These are phyloP conservation scores for Garcia nutans DNA, from an alignment of 345 rosid species.

Conservation along the genomic window DNA sequence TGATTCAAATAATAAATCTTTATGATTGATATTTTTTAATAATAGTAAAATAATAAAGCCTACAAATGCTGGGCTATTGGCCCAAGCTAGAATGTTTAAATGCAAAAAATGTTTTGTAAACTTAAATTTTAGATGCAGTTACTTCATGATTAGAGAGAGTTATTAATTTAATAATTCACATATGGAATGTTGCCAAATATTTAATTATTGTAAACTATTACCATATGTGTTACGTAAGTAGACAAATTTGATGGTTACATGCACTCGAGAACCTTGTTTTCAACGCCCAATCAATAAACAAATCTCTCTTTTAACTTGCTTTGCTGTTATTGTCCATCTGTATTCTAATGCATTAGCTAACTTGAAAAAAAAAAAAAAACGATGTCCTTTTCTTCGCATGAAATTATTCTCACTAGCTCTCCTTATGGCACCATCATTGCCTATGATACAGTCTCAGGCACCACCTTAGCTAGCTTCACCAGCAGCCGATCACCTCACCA, in stretches of 20 bases:
- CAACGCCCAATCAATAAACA: neutral
- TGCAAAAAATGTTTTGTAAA: too few relatives aligned
- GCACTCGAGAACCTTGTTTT: neutral
- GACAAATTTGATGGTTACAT: neutral
- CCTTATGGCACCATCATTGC: slow-evolving; percentile 44
- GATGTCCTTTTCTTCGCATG: slow-evolving; percentile 28
- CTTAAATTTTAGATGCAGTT: too few relatives aligned
- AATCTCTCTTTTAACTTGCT: neutral
- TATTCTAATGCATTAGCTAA: neutral
- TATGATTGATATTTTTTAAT: too few relatives aligned
- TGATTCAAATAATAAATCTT: too few relatives aligned
- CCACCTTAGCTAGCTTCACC: slow-evolving; percentile 31
- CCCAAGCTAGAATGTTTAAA: too few relatives aligned
- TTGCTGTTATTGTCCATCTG: neutral
- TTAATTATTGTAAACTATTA: neutral
- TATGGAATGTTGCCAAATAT: neutral
- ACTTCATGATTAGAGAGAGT: too few relatives aligned
- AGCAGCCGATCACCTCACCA: slow-evolving; percentile 45
- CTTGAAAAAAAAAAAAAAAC: slow-evolving; percentile 1
- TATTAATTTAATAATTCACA: too few relatives aligned
- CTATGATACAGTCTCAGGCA: slow-evolving; percentile 34
- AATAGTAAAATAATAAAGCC: too few relatives aligned
- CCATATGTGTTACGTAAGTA: neutral
- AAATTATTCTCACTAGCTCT: slow-evolving; percentile 44
- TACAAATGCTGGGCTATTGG: too few relatives aligned